Evolutionary conservation across 2,329 filamentous ascomycete genomes (phyloP).

Genomic region (Fusarium euwallaceae): DNA sequence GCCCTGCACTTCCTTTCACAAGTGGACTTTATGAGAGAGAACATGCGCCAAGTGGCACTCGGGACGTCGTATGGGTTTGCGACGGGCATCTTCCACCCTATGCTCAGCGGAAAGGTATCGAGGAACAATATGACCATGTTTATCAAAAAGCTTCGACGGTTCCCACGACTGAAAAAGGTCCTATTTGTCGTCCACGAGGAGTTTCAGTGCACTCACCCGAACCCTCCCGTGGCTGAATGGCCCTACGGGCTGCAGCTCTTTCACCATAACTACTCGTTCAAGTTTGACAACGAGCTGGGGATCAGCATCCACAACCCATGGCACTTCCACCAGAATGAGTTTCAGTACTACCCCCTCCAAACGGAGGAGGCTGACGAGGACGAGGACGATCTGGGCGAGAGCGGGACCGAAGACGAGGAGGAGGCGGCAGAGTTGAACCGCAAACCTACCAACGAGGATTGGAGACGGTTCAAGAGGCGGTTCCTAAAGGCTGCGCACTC

Average conservation of each 20-base stretch:
- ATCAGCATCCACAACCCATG: slow-evolving; percentile 14
- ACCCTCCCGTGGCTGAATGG: slow-evolving; percentile 18
- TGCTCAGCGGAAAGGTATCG: slow-evolving; percentile 34
- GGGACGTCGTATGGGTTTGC: slow-evolving; percentile 40
- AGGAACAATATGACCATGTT: slow-evolving; percentile 40
- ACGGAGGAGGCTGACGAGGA: slow-evolving; percentile 16
- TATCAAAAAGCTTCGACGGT: slow-evolving; percentile 30
- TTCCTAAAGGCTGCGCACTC: slow-evolving; percentile 33
- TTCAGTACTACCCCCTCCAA: slow-evolving; percentile 27
- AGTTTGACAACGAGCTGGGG: slow-evolving; percentile 18
- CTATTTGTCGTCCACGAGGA: slow-evolving; percentile 38
- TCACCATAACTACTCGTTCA: slow-evolving; percentile 26
- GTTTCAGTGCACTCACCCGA: slow-evolving; percentile 22
- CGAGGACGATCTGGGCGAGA: slow-evolving; percentile 8
- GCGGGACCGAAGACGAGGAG: slow-evolving; percentile 14
- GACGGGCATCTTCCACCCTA: slow-evolving; percentile 39
- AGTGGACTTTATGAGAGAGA: slow-evolving; percentile 30
- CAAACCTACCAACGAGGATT: slow-evolving; percentile 39
- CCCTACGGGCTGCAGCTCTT: slow-evolving; percentile 26
- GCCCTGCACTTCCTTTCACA: slow-evolving; percentile 32
- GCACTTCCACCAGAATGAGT: slow-evolving; percentile 27
- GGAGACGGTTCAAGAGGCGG: slow-evolving; percentile 36
- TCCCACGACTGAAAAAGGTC: slow-evolving; percentile 26
- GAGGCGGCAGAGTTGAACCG: slow-evolving; percentile 31
- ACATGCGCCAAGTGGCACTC: slow-evolving; percentile 36